Evolutionary conservation across 75 land plant genomes (phyloP).

Genomic region (Selaginella tamariscina): DNA sequence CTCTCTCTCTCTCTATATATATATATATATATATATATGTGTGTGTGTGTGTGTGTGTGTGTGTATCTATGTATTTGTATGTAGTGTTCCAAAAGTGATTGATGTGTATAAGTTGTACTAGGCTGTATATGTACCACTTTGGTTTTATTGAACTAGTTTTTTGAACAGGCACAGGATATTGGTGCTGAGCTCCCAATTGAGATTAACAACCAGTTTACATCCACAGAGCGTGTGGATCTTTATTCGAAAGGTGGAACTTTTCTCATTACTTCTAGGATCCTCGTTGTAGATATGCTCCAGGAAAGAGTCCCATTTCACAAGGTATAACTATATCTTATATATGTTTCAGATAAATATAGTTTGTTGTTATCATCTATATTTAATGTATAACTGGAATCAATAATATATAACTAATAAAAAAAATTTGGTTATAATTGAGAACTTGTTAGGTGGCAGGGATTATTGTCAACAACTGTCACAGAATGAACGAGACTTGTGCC

Average conservation of each 20-base stretch:
- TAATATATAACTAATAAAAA: too few species aligned
- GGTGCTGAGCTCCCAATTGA: conserved; percentile 28
- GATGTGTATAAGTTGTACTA: too few species aligned
- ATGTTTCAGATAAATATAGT: not conserved
- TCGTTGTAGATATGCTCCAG: conserved; percentile 63
- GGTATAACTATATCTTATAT: conserved; percentile 20
- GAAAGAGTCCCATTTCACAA: conserved; percentile 33
- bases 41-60: too few species aligned
- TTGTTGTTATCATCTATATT: not conserved
- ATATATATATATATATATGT: too few species aligned
- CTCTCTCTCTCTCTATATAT: too few species aligned
- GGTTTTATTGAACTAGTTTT: not conserved
- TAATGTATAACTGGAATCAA: not conserved
- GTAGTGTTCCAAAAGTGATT: too few species aligned
- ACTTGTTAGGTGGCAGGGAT: too few species aligned
- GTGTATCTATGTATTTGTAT: too few species aligned
- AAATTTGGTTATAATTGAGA: too few species aligned
- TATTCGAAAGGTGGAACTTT: conserved; percentile 44
- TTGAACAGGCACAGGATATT: conserved; percentile 16
- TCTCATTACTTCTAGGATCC: conserved; percentile 69
- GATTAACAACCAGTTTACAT: conserved; percentile 58
- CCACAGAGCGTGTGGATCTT: conserved; percentile 42
- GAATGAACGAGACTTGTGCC: conserved; percentile 67
- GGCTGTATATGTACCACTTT: not conserved
- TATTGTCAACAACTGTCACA: conserved; percentile 61